Evolutionary conservation across 495 filamentous ascomycete species (phyloP).

Genomic region (Trichoderma erinaceum): DNA sequence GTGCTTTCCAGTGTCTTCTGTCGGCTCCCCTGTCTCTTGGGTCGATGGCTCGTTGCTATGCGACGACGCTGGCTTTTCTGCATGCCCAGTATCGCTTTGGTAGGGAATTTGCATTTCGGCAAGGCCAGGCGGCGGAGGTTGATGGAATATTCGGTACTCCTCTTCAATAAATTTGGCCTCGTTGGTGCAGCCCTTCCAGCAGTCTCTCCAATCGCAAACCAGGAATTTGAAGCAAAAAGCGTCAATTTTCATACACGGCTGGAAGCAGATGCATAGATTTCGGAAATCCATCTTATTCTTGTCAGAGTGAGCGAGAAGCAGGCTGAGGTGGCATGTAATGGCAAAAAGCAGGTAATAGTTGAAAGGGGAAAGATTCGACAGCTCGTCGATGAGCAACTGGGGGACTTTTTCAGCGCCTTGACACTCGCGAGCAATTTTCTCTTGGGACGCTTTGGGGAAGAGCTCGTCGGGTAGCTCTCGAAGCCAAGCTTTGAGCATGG

Average conservation of each 20-base stretch:
- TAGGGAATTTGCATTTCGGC: background rate
- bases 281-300: slow-evolving; percentile 94
- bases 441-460: slow-evolving; percentile 73
- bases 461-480: slow-evolving; percentile 90
- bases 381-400: slow-evolving; percentile 76
- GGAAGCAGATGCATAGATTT: slow-evolving; percentile 90
- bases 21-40: slow-evolving; percentile 22
- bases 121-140: slow-evolving; percentile 36
- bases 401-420: slow-evolving; percentile 69
- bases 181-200: slow-evolving; percentile 93
- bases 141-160: slow-evolving; percentile 61
- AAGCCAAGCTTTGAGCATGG: slow-evolving; percentile 88
- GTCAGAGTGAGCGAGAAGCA: slow-evolving; percentile 75
- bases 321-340: slow-evolving; percentile 86
- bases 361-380: slow-evolving; percentile 82
- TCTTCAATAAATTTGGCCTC: slow-evolving; percentile 70
- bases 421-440: slow-evolving; percentile 66
- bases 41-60: slow-evolving; percentile 50
- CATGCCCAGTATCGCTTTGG: background rate
- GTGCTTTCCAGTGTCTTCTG: slow-evolving; percentile 36
- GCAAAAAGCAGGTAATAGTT: slow-evolving; percentile 96
- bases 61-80: slow-evolving; percentile 53
- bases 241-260: slow-evolving; percentile 90
- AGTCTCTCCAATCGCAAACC: slow-evolving; percentile 85
- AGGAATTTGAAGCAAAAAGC: slow-evolving; percentile 85